Percentiles rank a stretch among this genome's conserved stretches.
Evolutionary conservation across 73 alveolate species (phyloP).

Genomic region (Paramecium bursaria): DNA sequence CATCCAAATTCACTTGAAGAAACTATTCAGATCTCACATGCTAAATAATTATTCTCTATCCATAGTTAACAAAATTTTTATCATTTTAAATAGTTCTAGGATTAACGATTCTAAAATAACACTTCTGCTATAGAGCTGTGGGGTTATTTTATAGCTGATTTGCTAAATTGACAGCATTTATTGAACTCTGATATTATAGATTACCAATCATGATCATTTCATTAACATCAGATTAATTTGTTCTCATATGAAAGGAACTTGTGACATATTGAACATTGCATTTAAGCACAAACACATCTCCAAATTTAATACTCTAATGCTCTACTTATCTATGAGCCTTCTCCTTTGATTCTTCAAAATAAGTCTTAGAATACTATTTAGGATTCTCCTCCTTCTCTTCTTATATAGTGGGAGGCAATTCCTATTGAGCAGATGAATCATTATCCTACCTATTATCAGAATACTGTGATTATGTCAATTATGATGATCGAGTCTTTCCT

Average conservation of each 20-base stretch:
- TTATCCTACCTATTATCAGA: no score
- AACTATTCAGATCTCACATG: slow-evolving; percentile 13
- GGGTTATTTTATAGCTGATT: slow-evolving; percentile 40
- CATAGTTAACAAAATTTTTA: slow-evolving; percentile 17
- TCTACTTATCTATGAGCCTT: slow-evolving; percentile 38
- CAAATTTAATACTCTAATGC: slow-evolving; percentile 31
- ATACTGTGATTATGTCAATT: no score
- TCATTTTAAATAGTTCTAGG: slow-evolving; percentile 47
- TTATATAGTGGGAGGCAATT: no score
- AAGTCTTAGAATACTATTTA: no score
- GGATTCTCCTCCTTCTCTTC: no score
- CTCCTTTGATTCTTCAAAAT: no score
- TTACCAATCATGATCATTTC: slow-evolving; percentile 47
- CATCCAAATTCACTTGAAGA: slow-evolving; percentile 8
- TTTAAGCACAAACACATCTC: slow-evolving; percentile 44
- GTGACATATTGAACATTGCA: neutral
- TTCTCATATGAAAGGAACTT: neutral
- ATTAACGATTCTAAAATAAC: slow-evolving; percentile 47
- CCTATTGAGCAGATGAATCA: no score
- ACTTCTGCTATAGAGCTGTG: neutral
- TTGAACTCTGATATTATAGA: slow-evolving; percentile 2
- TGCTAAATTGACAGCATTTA: slow-evolving; percentile 25
- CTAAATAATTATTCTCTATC: neutral
- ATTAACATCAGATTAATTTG: neutral
- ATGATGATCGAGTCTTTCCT: no score